phyloP scores from a whole-genome alignment of 1,284 basidiomycete species.

The Ustilago curta region DNA sequence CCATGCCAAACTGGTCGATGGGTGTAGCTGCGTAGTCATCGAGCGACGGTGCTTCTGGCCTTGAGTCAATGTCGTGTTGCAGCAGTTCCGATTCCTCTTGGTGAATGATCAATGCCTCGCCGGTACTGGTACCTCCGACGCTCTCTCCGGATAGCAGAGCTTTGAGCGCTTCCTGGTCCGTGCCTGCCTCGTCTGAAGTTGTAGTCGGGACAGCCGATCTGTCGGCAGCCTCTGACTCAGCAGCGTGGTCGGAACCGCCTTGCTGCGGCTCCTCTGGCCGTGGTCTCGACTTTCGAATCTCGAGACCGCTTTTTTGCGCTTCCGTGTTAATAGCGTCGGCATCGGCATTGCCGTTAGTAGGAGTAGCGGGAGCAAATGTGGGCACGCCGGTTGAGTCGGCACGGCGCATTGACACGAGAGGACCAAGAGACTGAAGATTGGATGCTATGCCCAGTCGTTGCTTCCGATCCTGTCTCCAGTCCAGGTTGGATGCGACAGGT shows the following conservation, averaged over 20 bases:
- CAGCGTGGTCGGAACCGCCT: conserved; percentile 2
- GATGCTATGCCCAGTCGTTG: conserved; percentile 49
- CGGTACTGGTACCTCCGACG: neutral
- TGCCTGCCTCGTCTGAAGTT: conserved; percentile 5
- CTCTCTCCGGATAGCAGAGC: conserved; percentile 47
- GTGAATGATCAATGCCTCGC: conserved; percentile 36
- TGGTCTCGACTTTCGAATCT: conserved; percentile 19
- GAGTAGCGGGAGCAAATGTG: neutral
- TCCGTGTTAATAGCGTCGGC: conserved; percentile 39
- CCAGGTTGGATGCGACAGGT: conserved; percentile 43
- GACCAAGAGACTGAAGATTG: conserved; percentile 41
- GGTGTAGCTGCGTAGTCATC: conserved; percentile 92
- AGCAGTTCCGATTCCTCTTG: conserved; percentile 61
- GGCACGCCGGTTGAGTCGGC: conserved; percentile 23
- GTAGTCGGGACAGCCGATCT: neutral
- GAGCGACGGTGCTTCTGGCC: conserved; percentile 73
- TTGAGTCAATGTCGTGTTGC: conserved; percentile 56
- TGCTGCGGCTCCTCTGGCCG: neutral
- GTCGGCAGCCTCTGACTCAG: neutral
- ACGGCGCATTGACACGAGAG: conserved; percentile 42
- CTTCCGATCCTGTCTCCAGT: conserved; percentile 64
- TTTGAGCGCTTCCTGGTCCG: conserved; percentile 46
- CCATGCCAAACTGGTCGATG: conserved; percentile 91
- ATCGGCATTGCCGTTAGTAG: neutral
- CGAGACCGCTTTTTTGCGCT: conserved; percentile 53